Percentiles rank a stretch among this genome's conserved stretches.
These are phyloP conservation scores for Otatea glauca DNA, from an alignment of 176 grass and related monocot genomes.

Conservation along the genomic window DNA sequence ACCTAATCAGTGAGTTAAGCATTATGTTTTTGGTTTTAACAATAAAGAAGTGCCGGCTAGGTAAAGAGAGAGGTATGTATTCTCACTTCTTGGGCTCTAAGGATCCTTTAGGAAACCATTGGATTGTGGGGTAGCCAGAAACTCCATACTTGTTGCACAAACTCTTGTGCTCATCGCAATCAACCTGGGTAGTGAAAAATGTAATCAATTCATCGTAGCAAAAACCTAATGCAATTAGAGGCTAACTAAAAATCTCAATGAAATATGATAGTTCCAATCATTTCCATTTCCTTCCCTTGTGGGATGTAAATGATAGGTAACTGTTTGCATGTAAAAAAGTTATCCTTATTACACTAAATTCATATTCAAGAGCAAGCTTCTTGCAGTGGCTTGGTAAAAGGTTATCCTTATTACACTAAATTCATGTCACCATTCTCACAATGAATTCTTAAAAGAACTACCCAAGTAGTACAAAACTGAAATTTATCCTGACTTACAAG, in stretches of 20 bases:
- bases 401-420: neutral
- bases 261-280: too few relatives aligned
- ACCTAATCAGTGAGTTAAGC: constrained; percentile 53
- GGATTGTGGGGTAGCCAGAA: constrained; percentile 93
- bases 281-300: neutral
- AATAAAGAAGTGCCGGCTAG: constrained; percentile 4
- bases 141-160: constrained; percentile 98
- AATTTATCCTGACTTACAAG: too few relatives aligned
- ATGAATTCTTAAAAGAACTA: neutral
- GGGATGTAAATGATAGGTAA: neutral
- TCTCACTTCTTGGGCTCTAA: constrained; percentile 92
- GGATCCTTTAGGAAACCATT: constrained; percentile 97
- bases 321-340: constrained; percentile 13
- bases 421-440: neutral
- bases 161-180: constrained; percentile 92
- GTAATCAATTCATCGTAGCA: neutral
- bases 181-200: constrained; percentile 65
- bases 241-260: neutral
- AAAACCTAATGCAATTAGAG: neutral
- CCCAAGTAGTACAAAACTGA: neutral
- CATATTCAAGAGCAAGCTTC: constrained; percentile 98
- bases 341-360: too few relatives aligned
- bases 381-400: constrained; percentile 53
- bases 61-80: constrained; percentile 19
- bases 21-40: neutral